These are phyloP conservation scores for Colletotrichum sp. DNA, from an alignment of 2,329 filamentous ascomycete species.

Conservation along the genomic window DNA sequence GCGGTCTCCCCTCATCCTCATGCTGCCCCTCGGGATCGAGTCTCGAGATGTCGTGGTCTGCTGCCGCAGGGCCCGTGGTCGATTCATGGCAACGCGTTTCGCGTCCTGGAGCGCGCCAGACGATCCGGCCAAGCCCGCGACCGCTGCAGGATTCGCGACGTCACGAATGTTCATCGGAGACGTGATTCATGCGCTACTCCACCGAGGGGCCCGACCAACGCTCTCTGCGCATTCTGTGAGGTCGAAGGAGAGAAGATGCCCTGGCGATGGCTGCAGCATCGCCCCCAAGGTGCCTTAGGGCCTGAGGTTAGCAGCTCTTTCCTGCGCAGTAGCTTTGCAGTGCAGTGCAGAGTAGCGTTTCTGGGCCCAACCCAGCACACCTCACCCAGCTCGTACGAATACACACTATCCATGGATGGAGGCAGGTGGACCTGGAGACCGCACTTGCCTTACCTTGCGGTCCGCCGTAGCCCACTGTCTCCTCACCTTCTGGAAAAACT, in stretches of 20 bases:
- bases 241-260: not conserved
- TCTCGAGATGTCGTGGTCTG: not conserved
- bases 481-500: slow-evolving; percentile 22
- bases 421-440: not conserved
- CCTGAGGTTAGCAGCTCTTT: not conserved
- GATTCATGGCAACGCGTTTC: slow-evolving; percentile 14
- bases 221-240: not conserved
- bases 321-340: not conserved
- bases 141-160: slow-evolving; percentile 12
- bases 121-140: not conserved
- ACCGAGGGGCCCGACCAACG: not conserved
- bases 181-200: slow-evolving; percentile 19
- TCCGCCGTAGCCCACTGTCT: not conserved
- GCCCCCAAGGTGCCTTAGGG: not conserved
- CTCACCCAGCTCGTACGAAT: not conserved
- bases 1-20: not conserved
- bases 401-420: not conserved
- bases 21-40: not conserved
- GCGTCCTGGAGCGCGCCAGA: slow-evolving; percentile 15
- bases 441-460: not conserved
- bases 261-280: not conserved
- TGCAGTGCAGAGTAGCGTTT: not conserved
- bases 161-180: slow-evolving; percentile 11
- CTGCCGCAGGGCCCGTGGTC: not conserved
- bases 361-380: not conserved